Evolutionary conservation across 495 filamentous ascomycete species (phyloP).

Genomic region (Xylaria curta): DNA sequence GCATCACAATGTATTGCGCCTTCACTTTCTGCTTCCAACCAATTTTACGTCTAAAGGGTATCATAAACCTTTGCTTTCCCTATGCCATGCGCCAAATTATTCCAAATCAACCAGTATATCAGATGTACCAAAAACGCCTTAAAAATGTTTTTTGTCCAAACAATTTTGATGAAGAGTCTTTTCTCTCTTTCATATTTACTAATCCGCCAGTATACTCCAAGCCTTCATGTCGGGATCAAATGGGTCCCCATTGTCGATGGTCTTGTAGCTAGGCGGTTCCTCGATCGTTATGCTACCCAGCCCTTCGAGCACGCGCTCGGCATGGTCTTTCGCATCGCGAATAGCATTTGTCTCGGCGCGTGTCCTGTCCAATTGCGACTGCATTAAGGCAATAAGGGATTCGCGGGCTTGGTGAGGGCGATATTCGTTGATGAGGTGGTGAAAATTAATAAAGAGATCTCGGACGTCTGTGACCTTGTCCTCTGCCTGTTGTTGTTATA

Average conservation of each 20-base stretch:
- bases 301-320: constrained; percentile 70
- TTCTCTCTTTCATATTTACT: neutral
- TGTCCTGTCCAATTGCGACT: constrained; percentile 77
- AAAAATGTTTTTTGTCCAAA: neutral
- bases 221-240: constrained; percentile 21
- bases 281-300: constrained; percentile 57
- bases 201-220: constrained; percentile 1
- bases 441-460: constrained; percentile 83
- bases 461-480: constrained; percentile 78
- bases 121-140: neutral
- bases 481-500: constrained; percentile 40
- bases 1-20: neutral
- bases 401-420: constrained; percentile 95
- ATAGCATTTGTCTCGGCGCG: constrained; percentile 81
- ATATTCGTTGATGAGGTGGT: constrained; percentile 91
- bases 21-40: neutral
- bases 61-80: constrained; percentile 8
- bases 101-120: neutral
- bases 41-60: constrained; percentile 1
- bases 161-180: neutral
- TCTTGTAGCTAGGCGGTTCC: constrained; percentile 30
- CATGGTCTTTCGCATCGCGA: constrained; percentile 70
- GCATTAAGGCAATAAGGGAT: constrained; percentile 88
- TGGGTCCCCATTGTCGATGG: constrained; percentile 24
- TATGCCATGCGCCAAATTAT: neutral